Evolutionary conservation across 768 basidiomycete species (phyloP).

Genomic region (Leucosporidium scottii): DNA sequence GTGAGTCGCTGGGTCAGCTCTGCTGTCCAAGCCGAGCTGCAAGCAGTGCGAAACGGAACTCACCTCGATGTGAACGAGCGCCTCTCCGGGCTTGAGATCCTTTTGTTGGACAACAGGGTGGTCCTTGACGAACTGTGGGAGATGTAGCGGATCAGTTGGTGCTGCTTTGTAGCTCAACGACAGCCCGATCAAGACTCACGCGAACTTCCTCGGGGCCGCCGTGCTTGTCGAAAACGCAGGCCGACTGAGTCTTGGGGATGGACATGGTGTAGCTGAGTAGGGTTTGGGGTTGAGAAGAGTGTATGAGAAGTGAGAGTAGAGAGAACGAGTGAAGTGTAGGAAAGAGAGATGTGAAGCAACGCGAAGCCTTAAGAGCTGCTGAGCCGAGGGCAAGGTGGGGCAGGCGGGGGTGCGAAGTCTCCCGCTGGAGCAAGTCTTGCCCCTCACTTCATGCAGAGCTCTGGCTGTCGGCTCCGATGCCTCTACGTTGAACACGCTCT

Average conservation of each 20-base stretch:
- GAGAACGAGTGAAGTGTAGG: neutral
- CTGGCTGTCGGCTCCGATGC: no score
- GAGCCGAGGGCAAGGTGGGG: no score
- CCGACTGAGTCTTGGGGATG: constrained; percentile 36
- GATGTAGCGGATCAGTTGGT: no score
- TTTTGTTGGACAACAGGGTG: constrained; percentile 12
- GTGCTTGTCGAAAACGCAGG: constrained; percentile 25
- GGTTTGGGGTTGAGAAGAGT: neutral
- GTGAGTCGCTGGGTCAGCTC: no score
- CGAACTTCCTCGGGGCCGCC: constrained; percentile 4
- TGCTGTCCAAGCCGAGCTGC: no score
- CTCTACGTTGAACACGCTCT: no score
- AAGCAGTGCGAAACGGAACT: neutral
- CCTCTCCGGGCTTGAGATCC: constrained; percentile 14
- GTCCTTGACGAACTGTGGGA: neutral
- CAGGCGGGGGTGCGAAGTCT: no score
- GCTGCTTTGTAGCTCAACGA: no score
- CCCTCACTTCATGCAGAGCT: no score
- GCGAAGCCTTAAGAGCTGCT: no score
- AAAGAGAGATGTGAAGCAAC: neutral
- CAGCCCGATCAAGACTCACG: no score
- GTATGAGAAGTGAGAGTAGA: neutral
- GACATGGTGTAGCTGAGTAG: neutral
- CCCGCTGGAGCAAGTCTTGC: no score
- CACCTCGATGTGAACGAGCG: constrained; percentile 8